Percentiles rank a stretch among this genome's conserved stretches.
Evolutionary conservation across 179 eudicot genomes (phyloP).

Genomic region (Heliamphora pulchella): DNA sequence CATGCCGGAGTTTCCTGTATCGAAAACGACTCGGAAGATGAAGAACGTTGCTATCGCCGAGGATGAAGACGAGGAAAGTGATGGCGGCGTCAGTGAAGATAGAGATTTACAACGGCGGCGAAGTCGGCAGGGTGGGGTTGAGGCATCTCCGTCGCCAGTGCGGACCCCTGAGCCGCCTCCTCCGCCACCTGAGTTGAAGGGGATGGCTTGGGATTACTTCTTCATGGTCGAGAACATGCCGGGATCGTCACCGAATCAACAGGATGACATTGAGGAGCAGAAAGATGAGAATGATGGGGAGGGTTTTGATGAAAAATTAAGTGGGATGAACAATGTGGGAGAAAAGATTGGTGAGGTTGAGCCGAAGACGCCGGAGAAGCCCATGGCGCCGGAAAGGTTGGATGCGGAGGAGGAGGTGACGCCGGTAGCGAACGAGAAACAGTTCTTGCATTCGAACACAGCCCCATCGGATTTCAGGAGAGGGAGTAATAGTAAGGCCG

Average conservation of each 20-base stretch:
- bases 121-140: conserved; percentile 6
- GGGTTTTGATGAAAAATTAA: conserved; percentile 18
- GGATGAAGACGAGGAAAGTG: conserved; percentile 32
- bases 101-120: conserved; percentile 15
- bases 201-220: conserved; percentile 88
- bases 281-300: conserved; percentile 36
- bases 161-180: conserved; percentile 27
- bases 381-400: conserved; percentile 21
- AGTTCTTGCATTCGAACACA: conserved; percentile 73
- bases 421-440: conserved; percentile 34
- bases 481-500: conserved; percentile 16
- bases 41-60: conserved; percentile 33
- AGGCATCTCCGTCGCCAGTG: conserved; percentile 19
- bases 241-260: conserved; percentile 36
- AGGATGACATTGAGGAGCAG: conserved; percentile 35
- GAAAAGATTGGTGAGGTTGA: conserved; percentile 23
- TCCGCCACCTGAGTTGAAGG: conserved; percentile 33
- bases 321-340: conserved; percentile 17
- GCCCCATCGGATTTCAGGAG: conserved; percentile 57
- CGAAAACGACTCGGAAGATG: conserved; percentile 49
- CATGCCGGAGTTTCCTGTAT: conserved; percentile 62
- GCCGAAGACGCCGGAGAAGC: conserved; percentile 68
- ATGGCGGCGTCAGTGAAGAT: conserved; percentile 20
- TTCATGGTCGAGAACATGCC: conserved; percentile 43
- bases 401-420: conserved; percentile 39